Evolutionary conservation across 495 filamentous ascomycete species (phyloP).

Genomic region (Hypoxylon lenormandii): DNA sequence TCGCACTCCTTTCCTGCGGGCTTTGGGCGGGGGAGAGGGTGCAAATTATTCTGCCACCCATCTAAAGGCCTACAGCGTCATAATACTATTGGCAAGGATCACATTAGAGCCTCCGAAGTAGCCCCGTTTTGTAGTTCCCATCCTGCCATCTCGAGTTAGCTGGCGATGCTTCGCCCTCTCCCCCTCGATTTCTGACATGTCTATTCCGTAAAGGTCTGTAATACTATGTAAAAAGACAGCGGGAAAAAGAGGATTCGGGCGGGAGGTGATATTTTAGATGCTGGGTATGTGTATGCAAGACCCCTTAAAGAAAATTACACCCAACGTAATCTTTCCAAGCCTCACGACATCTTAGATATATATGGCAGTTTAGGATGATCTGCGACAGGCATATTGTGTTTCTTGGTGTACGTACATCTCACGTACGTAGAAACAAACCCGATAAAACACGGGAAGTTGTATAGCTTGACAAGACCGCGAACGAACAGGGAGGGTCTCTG

Average conservation of each 20-base stretch:
- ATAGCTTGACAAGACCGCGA: too few relatives aligned
- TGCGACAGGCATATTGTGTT: conserved; percentile 8
- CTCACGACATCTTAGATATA: conserved; percentile 14
- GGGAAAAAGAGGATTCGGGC: neutral
- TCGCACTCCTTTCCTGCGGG: conserved; percentile 25
- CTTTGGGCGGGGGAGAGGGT: conserved; percentile 32
- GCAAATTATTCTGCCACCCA: conserved; percentile 35
- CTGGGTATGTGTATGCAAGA: neutral
- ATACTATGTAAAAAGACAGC: neutral
- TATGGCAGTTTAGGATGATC: conserved; percentile 13
- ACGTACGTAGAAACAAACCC: conserved; percentile 9
- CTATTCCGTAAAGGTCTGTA: neutral
- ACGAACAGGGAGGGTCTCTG: too few relatives aligned
- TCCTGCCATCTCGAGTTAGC: conserved; percentile 37
- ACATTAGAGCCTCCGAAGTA: conserved; percentile 47
- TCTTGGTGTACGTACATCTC: neutral
- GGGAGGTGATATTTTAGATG: neutral
- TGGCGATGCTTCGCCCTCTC: conserved; percentile 16
- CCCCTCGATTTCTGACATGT: neutral
- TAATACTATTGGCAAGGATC: conserved; percentile 40
- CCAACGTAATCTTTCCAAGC: neutral
- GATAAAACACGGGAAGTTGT: neutral
- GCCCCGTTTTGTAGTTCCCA: conserved; percentile 38
- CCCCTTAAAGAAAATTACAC: conserved; percentile 6
- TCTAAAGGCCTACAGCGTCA: conserved; percentile 23